Conservation (phyloP, 2,329 filamentous ascomycete species). For the Stemphylium vesicarium region DNA sequence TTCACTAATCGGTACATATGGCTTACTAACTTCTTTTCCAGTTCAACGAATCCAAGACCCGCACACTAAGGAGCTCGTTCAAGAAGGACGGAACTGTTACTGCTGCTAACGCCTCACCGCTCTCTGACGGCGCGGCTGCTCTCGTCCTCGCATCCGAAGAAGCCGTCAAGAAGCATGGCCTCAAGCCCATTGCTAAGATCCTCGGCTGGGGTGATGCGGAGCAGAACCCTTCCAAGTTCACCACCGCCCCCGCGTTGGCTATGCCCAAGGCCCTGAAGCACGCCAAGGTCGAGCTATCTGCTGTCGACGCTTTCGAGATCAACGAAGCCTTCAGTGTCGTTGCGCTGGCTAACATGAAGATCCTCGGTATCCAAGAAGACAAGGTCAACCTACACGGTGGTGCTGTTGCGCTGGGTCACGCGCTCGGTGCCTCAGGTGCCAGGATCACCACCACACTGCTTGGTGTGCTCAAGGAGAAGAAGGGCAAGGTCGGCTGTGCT, state of each 20-base stretch:
- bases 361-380: slow-evolving; percentile 77
- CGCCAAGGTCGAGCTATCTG: slow-evolving; percentile 77
- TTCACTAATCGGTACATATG: slow-evolving; percentile 13
- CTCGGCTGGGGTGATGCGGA: slow-evolving; percentile 96
- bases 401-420: slow-evolving; percentile 94
- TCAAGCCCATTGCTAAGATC: slow-evolving; percentile 95
- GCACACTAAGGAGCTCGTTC: slow-evolving; percentile 72
- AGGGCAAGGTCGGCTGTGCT: slow-evolving; percentile 89
- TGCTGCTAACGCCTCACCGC: slow-evolving; percentile 92
- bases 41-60: slow-evolving; percentile 61
- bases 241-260: slow-evolving; percentile 87
- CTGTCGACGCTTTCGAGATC: slow-evolving; percentile 95
- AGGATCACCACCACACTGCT: slow-evolving; percentile 91
- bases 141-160: slow-evolving; percentile 92
- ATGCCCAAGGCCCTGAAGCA: slow-evolving; percentile 98
- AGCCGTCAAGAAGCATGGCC: slow-evolving; percentile 87
- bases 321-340: slow-evolving; percentile 99
- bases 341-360: slow-evolving; percentile 93
- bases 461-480: slow-evolving; percentile 86
- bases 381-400: slow-evolving; percentile 97
- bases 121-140: slow-evolving; percentile 93
- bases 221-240: slow-evolving; percentile 92
- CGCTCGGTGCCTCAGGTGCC: slow-evolving; percentile 90
- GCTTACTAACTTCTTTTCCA: slow-evolving; percentile 30
- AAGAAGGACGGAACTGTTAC: slow-evolving; percentile 89